These are phyloP conservation scores for Eucalyptus pauciflora DNA, from an alignment of 345 rosid genomes.

Conservation along the genomic window DNA sequence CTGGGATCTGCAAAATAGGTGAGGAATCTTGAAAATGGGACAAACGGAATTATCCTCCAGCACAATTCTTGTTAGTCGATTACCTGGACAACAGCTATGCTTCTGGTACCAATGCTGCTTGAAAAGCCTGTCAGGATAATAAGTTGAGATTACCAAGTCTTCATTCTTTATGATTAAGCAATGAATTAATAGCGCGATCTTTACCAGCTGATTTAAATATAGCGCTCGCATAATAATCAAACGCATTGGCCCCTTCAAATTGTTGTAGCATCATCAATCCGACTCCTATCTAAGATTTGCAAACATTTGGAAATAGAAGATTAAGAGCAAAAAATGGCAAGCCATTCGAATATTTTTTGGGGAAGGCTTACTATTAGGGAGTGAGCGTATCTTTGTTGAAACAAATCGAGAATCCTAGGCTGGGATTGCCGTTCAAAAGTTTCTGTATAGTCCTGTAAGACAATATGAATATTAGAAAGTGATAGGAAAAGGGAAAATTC, in stretches of 20 bases:
- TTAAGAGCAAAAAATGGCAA: background rate
- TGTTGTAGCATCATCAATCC: slow-evolving; percentile 37
- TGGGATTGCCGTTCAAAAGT: slow-evolving; percentile 4
- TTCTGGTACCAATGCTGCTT: background rate
- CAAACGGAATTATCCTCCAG: background rate
- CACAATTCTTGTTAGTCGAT: background rate
- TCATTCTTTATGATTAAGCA: background rate
- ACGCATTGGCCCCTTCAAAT: slow-evolving; percentile 22
- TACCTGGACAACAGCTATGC: slow-evolving; percentile 1
- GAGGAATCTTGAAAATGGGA: background rate
- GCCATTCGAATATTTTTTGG: background rate
- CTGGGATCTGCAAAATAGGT: slow-evolving; percentile 1
- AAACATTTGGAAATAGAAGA: background rate
- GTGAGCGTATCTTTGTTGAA: slow-evolving; percentile 22
- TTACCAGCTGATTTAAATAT: slow-evolving; percentile 39
- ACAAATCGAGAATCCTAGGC: slow-evolving; percentile 13
- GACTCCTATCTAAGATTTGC: slow-evolving; percentile 23
- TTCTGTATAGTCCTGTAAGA: slow-evolving; percentile 13
- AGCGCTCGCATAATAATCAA: slow-evolving; percentile 30
- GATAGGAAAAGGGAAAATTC: background rate
- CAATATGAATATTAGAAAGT: background rate
- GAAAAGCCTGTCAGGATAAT: background rate
- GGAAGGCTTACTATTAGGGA: slow-evolving; percentile 11
- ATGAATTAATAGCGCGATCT: background rate
- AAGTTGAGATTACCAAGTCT: background rate